Evolutionary conservation across 768 basidiomycete genomes (phyloP), one percentile per base, ranked within the genome.

Genomic region (Trametes maxima): DNA sequence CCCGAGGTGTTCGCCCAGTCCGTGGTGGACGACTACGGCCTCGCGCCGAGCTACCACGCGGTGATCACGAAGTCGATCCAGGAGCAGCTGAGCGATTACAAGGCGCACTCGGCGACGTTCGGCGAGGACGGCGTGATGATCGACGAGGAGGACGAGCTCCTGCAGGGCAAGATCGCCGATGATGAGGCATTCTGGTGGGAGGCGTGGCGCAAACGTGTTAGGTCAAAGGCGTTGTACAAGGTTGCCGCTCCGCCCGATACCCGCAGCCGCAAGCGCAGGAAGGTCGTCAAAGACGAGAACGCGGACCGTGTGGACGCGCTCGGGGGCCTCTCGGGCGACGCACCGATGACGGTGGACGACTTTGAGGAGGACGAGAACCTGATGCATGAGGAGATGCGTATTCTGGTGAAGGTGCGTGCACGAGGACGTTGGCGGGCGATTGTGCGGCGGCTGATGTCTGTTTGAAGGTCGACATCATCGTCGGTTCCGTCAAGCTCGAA

Each of bases 1-100:
- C 94, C 95, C 1, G 93, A 96, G 70, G 74, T 85, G 42, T 97
- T 98, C 66, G 96, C 95, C 7, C 88, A 93, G 67, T 87, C 89
- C 16, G 78, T 98, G 19, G 86, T 96, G 21, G 95, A 96, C 68
- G 97, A 99, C 74, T 96, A 98, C 67, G 76, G 79, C 14, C 84
- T 98, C 33, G 80, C 90, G 0, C 71, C 83, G 24, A 80, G 76
- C 57, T 89, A 89, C 69, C 85, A 87, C 67, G 66, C 75, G 19
- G 73, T 86, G 48, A 94, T 97, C 72, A 79, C 85, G 45, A 89
- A 91, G 71, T 79, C 87, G 17, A 96, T 99, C 60, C 87, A 93
- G 64, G 94, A 96, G 68, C 94, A 97, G 68, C 77, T 98, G 45
- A 82, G 83, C 62, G 92, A 94, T 70, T 92, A 82, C 71, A 86